Evolutionary conservation across 2,329 filamentous ascomycete genomes (phyloP).

Genomic region (Colletotrichum neosansevieriae): DNA sequence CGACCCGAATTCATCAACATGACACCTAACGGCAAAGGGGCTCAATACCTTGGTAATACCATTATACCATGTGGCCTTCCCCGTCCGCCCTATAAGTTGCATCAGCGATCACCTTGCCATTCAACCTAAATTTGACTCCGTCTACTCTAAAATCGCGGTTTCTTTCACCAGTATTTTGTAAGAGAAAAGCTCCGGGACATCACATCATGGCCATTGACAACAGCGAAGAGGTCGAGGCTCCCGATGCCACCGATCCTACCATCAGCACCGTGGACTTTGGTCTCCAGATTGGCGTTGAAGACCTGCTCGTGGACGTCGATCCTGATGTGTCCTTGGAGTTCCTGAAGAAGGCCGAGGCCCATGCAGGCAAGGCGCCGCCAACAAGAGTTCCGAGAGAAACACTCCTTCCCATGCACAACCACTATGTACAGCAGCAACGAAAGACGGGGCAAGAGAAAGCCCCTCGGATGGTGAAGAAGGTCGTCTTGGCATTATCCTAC

Average conservation of each 20-base stretch:
- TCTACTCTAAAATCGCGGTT: too few species aligned
- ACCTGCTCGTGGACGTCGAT: slow-evolving; percentile 43
- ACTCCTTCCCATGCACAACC: slow-evolving; percentile 41
- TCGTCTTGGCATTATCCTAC: slow-evolving; percentile 43
- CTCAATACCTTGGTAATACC: neutral
- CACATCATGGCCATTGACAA: slow-evolving; percentile 6
- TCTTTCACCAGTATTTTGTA: too few species aligned
- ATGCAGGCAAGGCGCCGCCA: slow-evolving; percentile 42
- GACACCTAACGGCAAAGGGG: slow-evolving; percentile 10
- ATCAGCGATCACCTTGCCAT: too few species aligned
- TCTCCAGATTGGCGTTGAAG: slow-evolving; percentile 41
- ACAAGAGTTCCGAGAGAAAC: slow-evolving; percentile 28
- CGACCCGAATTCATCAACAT: slow-evolving; percentile 4
- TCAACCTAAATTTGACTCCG: neutral
- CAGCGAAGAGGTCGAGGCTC: neutral
- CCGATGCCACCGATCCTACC: slow-evolving; percentile 14
- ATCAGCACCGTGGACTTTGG: slow-evolving; percentile 38
- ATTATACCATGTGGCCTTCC: neutral
- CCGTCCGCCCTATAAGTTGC: neutral
- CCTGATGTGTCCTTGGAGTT: slow-evolving; percentile 43
- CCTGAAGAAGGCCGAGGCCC: slow-evolving; percentile 41
- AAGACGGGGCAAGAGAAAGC: slow-evolving; percentile 29
- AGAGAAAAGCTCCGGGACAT: neutral
- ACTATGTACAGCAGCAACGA: slow-evolving; percentile 39
- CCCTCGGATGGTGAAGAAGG: slow-evolving; percentile 44